A percentile compares a stretch with the other conserved stretches of the same genome.
phyloP scores from a whole-genome alignment of 768 basidiomycete species.

The Mycena polygramma region DNA sequence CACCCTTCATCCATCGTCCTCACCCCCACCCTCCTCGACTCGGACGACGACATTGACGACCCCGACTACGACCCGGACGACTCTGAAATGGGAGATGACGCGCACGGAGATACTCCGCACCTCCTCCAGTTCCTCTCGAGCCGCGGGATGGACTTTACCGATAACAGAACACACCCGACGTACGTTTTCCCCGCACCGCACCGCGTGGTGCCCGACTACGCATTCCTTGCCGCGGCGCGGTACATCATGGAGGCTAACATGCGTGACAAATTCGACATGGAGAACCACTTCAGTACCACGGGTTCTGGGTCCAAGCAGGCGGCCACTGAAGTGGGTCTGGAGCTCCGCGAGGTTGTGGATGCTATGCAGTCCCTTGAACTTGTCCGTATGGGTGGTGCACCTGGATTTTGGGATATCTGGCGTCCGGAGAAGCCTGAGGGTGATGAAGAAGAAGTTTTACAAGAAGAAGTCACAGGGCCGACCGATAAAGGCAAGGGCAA shows the following conservation, averaged over 20 bases:
- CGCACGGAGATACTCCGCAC: slow-evolving; percentile 10
- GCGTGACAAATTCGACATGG: slow-evolving; percentile 49
- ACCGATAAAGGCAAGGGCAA: slow-evolving; percentile 40
- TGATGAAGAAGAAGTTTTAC: slow-evolving; percentile 22
- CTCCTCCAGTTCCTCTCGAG: slow-evolving; percentile 31
- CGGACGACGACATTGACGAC: slow-evolving; percentile 34
- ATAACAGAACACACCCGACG: slow-evolving; percentile 38
- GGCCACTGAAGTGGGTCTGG: slow-evolving; percentile 31
- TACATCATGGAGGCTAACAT: slow-evolving; percentile 66
- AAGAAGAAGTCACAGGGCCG: background rate
- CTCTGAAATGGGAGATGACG: slow-evolving; percentile 33
- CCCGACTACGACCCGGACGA: slow-evolving; percentile 36
- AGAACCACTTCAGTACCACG: background rate
- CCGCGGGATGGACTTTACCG: slow-evolving; percentile 34
- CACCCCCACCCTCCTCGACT: slow-evolving; percentile 27
- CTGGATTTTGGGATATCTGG: slow-evolving; percentile 55
- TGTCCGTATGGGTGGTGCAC: slow-evolving; percentile 55
- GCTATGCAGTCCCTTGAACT: slow-evolving; percentile 51
- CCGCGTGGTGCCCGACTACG: slow-evolving; percentile 60
- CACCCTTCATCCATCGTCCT: slow-evolving; percentile 37
- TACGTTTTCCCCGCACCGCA: slow-evolving; percentile 40
- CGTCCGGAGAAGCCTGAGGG: slow-evolving; percentile 20
- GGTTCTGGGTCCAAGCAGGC: slow-evolving; percentile 10
- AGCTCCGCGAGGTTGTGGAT: slow-evolving; percentile 39
- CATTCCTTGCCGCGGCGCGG: slow-evolving; percentile 64